Conservation (phyloP, 495 filamentous ascomycete species). For the Aspergillus campestris region DNA sequence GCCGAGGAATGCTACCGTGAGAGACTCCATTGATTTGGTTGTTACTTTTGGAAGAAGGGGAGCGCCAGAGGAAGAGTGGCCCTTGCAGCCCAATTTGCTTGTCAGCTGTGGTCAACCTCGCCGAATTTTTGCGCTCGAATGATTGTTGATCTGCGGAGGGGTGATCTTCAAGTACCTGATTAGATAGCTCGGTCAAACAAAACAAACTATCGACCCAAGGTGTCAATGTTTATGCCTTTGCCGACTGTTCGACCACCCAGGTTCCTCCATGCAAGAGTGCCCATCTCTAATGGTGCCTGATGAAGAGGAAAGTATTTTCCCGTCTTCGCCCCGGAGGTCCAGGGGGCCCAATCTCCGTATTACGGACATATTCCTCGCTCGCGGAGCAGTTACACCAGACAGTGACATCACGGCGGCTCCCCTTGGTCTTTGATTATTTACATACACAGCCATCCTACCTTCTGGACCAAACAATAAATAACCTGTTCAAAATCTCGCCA, state of each 20-base stretch:
- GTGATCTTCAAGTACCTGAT: neutral
- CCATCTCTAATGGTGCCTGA: neutral
- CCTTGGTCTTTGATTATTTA: conserved; percentile 55
- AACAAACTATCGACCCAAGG: conserved; percentile 18
- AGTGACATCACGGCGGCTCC: conserved; percentile 42
- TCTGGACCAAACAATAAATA: conserved; percentile 52
- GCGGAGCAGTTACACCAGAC: conserved; percentile 22
- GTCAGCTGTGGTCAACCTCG: no score
- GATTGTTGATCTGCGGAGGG: neutral
- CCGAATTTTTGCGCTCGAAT: neutral
- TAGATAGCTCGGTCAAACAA: conserved; percentile 21
- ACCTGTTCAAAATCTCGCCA: conserved; percentile 38
- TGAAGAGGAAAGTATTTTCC: conserved; percentile 8
- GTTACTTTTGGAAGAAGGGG: conserved; percentile 23
- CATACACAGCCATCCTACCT: conserved; percentile 56
- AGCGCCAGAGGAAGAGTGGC: conserved; percentile 53
- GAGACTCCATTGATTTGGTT: conserved; percentile 9
- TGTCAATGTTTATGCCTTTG: no score
- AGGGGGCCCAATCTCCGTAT: neutral
- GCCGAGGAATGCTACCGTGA: conserved; percentile 71
- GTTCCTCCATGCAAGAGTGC: neutral
- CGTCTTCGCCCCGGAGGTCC: conserved; percentile 4
- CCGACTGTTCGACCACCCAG: no score
- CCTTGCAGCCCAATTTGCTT: conserved; percentile 3
- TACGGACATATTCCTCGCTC: conserved; percentile 20